Conservation (phyloP, 2,329 filamentous ascomycete species). For the Botrytis squamosa region DNA sequence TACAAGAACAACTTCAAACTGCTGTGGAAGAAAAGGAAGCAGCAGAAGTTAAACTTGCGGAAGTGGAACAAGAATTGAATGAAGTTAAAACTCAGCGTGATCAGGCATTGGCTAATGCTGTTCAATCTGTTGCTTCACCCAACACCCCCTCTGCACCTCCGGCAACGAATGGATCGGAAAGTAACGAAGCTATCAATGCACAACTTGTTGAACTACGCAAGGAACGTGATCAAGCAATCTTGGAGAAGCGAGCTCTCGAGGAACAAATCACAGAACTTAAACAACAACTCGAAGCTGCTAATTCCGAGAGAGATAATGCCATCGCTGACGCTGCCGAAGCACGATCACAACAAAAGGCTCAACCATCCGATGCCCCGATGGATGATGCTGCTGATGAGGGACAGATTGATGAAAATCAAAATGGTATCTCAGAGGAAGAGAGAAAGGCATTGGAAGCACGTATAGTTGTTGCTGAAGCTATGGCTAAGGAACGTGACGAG, state of each 20-base stretch:
- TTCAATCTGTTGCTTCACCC: constrained; percentile 31
- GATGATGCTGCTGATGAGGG: constrained; percentile 57
- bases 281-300: constrained; percentile 59
- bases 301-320: constrained; percentile 58
- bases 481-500: constrained; percentile 62
- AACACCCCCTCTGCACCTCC: constrained; percentile 41
- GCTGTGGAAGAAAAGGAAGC: constrained; percentile 41
- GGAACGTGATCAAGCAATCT: constrained; percentile 63
- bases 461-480: constrained; percentile 59
- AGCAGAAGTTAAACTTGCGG: constrained; percentile 40
- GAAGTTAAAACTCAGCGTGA: constrained; percentile 48
- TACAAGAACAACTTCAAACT: constrained; percentile 52
- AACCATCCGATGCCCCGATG: constrained; percentile 30
- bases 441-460: constrained; percentile 61
- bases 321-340: constrained; percentile 45
- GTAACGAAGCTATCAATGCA: constrained; percentile 49
- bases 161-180: constrained; percentile 51
- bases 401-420: constrained; percentile 48
- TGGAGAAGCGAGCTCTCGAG: constrained; percentile 69
- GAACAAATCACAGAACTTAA: constrained; percentile 56
- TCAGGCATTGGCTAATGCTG: constrained; percentile 38
- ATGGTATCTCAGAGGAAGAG: constrained; percentile 53
- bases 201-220: constrained; percentile 52
- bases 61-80: constrained; percentile 44
- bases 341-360: constrained; percentile 43